Conservation (phyloP, 805 yeast genomes). For the Grigorovia jiainica region DNA sequence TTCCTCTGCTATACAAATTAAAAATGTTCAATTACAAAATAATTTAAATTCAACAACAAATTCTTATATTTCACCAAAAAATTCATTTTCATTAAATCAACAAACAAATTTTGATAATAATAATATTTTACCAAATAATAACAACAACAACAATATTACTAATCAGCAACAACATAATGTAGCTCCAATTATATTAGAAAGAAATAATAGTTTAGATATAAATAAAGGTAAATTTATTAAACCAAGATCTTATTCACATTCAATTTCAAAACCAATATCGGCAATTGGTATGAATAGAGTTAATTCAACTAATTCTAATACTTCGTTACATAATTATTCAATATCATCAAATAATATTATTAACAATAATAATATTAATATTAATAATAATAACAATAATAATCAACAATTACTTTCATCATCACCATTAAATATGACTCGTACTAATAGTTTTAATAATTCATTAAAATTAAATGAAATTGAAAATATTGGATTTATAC, state of each 20-base stretch:
- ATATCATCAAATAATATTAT: too few species aligned
- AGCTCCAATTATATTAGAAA: neutral
- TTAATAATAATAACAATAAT: neutral
- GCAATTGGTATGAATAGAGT: neutral
- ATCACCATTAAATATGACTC: neutral
- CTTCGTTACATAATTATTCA: too few species aligned
- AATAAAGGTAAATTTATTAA: conserved; percentile 10
- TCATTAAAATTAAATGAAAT: conserved; percentile 10
- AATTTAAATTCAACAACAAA: too few species aligned
- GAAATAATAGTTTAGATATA: neutral
- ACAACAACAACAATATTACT: neutral
- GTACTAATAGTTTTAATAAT: neutral
- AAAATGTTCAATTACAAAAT: too few species aligned
- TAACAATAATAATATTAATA: too few species aligned
- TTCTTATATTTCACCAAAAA: neutral
- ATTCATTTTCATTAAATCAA: neutral
- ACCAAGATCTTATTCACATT: conserved; percentile 25
- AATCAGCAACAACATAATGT: neutral
- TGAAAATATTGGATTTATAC: conserved; percentile 27
- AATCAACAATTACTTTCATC: neutral
- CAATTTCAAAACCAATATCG: conserved; percentile 10
- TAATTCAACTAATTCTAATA: neutral
- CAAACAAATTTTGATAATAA: neutral
- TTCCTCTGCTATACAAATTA: too few species aligned
- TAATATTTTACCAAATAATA: too few species aligned